Evolutionary conservation across 495 filamentous ascomycete genomes (phyloP), one percentile per base, ranked within the genome.

Genomic region (Hyaloscypha variabilis): DNA sequence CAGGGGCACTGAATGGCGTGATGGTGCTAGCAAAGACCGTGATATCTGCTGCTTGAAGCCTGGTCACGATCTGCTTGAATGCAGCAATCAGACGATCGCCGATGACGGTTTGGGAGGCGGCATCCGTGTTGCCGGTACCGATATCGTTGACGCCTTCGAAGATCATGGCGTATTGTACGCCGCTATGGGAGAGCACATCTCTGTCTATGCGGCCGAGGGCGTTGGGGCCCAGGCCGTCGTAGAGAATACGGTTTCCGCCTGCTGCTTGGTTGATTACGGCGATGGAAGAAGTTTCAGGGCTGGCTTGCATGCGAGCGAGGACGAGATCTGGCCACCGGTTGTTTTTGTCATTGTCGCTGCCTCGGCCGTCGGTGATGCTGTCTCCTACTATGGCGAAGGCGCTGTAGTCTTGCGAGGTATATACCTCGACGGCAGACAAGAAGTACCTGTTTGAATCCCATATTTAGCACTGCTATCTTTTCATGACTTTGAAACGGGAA

Each of bases 61-160:
- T 81, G 0, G 74, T 77, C 6, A 79, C 80, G 26, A 91, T 87
- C 55, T 86, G 83, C 64, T 78, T 73, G 70, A 83, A 91, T 11
- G 17, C 84, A 5, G 76, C 74, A 42, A 87, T 82, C 2, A 92
- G 70, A 21, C 75, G 69, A 51, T 80, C 77, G 4, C 76, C 84
- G 49, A 89, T 79, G 10, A 69, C 60, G n/a, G 68, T 74, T 67
- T 90, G 88, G 3, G 78, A 76, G 1, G 70, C 73, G 4, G 73
- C 60, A 64, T 85, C 81, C 0, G 80, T 65, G 25, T 74, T 77
- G 1, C 79, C 84, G 8, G 75, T 75, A 29, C 88, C 88, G 53
- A 66, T 83, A 76, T 92, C 90, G 73, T 92, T 93, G 24, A 91
- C 87, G 23, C 89, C 90, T 74, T 89, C 84, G 74, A 92, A 92